Evolutionary conservation across 106 monocot genomes (phyloP).

Genomic region (Agapanthus africanus): DNA sequence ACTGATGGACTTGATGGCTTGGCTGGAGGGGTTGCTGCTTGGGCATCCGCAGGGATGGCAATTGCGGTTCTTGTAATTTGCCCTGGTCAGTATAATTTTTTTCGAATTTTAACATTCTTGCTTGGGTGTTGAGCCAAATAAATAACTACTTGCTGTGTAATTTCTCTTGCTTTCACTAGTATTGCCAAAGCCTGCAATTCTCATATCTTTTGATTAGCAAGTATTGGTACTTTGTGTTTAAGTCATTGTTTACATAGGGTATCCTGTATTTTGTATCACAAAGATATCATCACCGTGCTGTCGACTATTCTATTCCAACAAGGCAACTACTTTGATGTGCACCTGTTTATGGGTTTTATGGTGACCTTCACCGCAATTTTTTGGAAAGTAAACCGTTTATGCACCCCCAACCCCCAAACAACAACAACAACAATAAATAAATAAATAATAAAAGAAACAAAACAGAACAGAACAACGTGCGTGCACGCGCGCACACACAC

Average conservation of each 20-base stretch:
- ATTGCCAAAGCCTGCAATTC: not conserved
- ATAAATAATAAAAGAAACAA: too few species aligned
- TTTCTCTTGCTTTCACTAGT: not conserved
- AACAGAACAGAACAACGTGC: too few species aligned
- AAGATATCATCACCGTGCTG: not conserved
- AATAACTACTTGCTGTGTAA: not conserved
- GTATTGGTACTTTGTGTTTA: not conserved
- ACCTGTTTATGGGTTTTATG: not conserved
- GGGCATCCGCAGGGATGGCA: slow-evolving; percentile 49
- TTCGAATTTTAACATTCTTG: not conserved
- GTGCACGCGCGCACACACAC: too few species aligned
- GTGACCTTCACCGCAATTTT: not conserved
- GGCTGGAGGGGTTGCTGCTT: slow-evolving; percentile 52
- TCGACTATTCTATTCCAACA: not conserved
- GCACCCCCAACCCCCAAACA: not conserved
- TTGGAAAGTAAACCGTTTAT: not conserved
- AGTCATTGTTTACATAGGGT: not conserved
- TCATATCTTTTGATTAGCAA: not conserved
- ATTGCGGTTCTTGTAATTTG: slow-evolving; percentile 61
- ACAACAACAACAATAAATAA: too few species aligned
- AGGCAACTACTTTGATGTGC: not conserved
- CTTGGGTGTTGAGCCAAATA: not conserved
- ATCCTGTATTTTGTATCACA: not conserved
- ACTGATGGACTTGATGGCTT: too few species aligned
- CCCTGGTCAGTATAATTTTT: slow-evolving; percentile 26